Conservation (phyloP, 192 early-diverging fungal genomes). For the Linnemannia exigua region DNA sequence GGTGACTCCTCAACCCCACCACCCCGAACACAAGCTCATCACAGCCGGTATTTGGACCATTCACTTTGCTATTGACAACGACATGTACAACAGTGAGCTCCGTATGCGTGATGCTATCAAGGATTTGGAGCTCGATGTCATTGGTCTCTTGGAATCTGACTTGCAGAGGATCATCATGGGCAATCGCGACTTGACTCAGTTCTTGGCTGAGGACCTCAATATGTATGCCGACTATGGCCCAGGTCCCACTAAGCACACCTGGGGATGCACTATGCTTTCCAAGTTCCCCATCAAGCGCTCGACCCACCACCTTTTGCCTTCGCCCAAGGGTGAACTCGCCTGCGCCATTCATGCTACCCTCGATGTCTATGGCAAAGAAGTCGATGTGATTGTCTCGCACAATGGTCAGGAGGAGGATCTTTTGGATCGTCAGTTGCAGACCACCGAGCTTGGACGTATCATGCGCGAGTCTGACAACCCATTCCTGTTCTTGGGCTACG, state of each 20-base stretch:
- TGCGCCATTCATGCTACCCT: conserved; percentile 91
- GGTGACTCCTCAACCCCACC: conserved; percentile 69
- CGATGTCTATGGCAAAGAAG: conserved; percentile 82
- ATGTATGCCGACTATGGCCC: conserved; percentile 89
- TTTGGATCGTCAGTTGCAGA: conserved; percentile 81
- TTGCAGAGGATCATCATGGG: conserved; percentile 87
- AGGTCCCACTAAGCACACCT: conserved; percentile 88
- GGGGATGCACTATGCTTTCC: conserved; percentile 88
- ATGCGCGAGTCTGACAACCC: conserved; percentile 82
- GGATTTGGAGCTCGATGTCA: conserved; percentile 84
- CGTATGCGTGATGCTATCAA: conserved; percentile 81
- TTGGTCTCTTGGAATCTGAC: conserved; percentile 86
- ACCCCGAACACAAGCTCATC: conserved; percentile 74
- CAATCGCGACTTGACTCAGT: conserved; percentile 86
- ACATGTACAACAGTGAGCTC: conserved; percentile 85
- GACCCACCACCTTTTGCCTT: conserved; percentile 82
- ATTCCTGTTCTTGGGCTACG: conserved; percentile 86
- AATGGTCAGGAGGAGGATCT: conserved; percentile 88
- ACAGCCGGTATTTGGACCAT: conserved; percentile 90
- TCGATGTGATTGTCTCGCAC: conserved; percentile 87
- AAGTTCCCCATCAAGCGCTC: conserved; percentile 87
- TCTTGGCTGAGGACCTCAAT: conserved; percentile 79
- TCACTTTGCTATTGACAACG: conserved; percentile 89
- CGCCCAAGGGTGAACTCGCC: conserved; percentile 84
- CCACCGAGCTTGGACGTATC: conserved; percentile 82